Evolutionary conservation across 495 filamentous ascomycete genomes (phyloP).

Genomic region (Margaritispora aquatica): DNA sequence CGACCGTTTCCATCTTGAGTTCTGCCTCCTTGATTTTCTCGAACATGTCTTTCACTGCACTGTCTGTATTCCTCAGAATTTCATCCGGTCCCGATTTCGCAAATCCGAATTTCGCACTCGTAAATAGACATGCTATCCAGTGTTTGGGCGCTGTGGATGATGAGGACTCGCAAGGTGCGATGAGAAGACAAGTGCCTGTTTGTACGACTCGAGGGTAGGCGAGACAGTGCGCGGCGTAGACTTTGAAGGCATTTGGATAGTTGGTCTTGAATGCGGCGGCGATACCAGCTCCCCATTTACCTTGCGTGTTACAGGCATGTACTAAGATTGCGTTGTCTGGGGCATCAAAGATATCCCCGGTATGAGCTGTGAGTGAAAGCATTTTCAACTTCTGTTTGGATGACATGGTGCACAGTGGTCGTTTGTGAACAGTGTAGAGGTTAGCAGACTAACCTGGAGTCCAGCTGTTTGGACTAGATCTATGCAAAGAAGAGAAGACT

Average conservation of each 20-base stretch:
- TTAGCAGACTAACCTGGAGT: too few species aligned
- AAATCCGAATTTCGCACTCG: neutral
- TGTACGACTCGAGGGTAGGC: neutral
- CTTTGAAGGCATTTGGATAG: neutral
- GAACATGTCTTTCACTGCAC: neutral
- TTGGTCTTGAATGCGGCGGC: neutral
- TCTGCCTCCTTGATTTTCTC: neutral
- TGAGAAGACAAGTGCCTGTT: constrained; percentile 4
- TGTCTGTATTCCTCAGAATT: neutral
- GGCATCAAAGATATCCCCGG: neutral
- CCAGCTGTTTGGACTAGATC: too few species aligned
- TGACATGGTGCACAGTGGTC: too few species aligned
- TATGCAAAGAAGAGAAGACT: too few species aligned
- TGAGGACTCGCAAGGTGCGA: neutral
- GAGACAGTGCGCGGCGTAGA: constrained; percentile 4
- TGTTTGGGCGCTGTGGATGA: constrained; percentile 1
- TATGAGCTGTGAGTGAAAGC: neutral
- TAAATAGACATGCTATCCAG: constrained; percentile 8
- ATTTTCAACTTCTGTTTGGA: neutral
- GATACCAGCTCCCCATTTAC: constrained; percentile 4
- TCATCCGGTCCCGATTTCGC: neutral
- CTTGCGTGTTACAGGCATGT: constrained; percentile 3
- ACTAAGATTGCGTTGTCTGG: neutral
- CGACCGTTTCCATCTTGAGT: neutral
- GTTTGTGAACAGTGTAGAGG: too few species aligned